A percentile compares a stretch with the other conserved stretches of the same genome.
phyloP scores from a whole-genome alignment of 495 filamentous ascomycete genomes.

The Hyaloscypha finlandica region DNA sequence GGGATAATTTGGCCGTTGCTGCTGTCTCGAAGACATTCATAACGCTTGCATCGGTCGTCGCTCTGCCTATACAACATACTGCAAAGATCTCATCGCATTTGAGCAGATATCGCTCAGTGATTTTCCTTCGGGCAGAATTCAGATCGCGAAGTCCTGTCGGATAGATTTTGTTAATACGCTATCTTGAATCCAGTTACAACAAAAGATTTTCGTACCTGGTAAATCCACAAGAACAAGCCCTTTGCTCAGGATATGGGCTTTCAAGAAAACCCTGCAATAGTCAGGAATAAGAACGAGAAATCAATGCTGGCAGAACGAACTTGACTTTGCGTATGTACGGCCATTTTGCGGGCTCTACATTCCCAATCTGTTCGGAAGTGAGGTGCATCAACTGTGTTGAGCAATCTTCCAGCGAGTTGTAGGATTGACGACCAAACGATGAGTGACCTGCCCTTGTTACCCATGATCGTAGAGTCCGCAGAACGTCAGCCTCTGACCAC shows the following conservation, averaged over 20 bases:
- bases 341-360: constrained; percentile 6
- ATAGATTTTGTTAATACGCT: not conserved
- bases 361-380: constrained; percentile 5
- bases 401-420: constrained; percentile 9
- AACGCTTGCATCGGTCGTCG: constrained; percentile 15
- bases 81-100: constrained; percentile 17
- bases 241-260: constrained; percentile 18
- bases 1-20: constrained; percentile 1
- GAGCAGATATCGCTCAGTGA: constrained; percentile 18
- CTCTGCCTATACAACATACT: constrained; percentile 14
- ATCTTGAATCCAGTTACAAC: not conserved
- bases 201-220: constrained; percentile 11
- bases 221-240: constrained; percentile 20
- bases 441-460: not conserved
- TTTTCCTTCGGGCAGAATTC: constrained; percentile 7
- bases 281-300: not conserved
- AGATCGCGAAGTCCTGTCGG: constrained; percentile 13
- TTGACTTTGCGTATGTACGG: constrained; percentile 24
- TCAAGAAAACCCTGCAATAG: constrained; percentile 15
- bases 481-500: not conserved
- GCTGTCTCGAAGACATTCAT: constrained; percentile 13
- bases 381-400: constrained; percentile 6
- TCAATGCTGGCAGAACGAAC: constrained; percentile 3
- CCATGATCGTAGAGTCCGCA: constrained; percentile 9
- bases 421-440: not conserved